These are phyloP conservation scores for Cutaneotrichosporon curvatum DNA, from an alignment of 1,284 basidiomycete genomes.

Conservation along the genomic window DNA sequence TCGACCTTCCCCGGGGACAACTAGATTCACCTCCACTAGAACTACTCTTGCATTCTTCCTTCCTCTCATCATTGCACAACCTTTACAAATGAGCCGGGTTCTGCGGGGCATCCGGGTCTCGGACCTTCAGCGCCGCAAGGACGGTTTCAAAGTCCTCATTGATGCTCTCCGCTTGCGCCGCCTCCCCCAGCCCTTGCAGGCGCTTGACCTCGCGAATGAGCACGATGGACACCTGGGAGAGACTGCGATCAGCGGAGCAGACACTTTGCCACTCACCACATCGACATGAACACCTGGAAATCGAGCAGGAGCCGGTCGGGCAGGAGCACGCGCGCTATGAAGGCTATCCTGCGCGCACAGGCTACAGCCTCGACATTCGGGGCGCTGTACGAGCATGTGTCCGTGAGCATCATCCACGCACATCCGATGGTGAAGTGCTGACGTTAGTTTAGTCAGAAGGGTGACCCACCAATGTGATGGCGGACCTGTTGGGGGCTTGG, in stretches of 20 bases:
- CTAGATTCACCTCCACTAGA: too few species aligned
- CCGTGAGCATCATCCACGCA: slow-evolving; percentile 41
- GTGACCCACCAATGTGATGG: slow-evolving; percentile 22
- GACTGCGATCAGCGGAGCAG: slow-evolving; percentile 16
- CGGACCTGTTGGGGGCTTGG: slow-evolving; percentile 9
- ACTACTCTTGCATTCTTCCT: too few species aligned
- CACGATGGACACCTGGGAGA: slow-evolving; percentile 32
- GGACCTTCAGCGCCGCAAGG: slow-evolving; percentile 22
- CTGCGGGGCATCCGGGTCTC: too few species aligned
- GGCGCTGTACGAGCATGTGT: slow-evolving; percentile 30
- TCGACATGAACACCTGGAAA: slow-evolving; percentile 33
- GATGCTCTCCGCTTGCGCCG: slow-evolving; percentile 12
- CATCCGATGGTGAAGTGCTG: slow-evolving; percentile 37
- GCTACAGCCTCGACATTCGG: slow-evolving; percentile 30
- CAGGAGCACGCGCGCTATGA: slow-evolving; percentile 16
- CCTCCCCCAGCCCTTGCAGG: slow-evolving; percentile 22
- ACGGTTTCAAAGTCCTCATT: slow-evolving; percentile 30
- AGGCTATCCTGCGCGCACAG: slow-evolving; percentile 26
- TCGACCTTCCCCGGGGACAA: too few species aligned
- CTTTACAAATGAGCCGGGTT: too few species aligned
- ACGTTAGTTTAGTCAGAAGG: background rate
- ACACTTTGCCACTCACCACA: slow-evolving; percentile 24
- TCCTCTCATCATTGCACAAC: too few species aligned
- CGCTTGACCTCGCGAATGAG: slow-evolving; percentile 37
- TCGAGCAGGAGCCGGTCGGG: background rate